Conservation (phyloP, 23 red algal species). For the Gracilaria vermiculophylla region DNA sequence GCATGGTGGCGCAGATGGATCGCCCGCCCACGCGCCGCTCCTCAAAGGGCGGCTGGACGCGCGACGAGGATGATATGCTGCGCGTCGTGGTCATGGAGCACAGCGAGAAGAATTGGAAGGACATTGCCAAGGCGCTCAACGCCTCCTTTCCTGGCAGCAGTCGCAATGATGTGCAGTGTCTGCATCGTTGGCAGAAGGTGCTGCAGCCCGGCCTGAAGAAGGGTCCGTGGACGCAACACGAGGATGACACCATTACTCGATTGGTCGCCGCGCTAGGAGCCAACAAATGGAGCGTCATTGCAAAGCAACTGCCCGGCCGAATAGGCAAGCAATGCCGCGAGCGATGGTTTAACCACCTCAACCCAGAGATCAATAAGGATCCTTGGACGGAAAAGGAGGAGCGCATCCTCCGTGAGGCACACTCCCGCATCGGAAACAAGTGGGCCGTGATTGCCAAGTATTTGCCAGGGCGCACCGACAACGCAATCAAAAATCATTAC, state of each 20-base stretch:
- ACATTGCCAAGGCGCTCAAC: slow-evolving; percentile 71
- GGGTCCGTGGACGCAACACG: slow-evolving; percentile 90
- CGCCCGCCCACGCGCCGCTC: slow-evolving; percentile 67
- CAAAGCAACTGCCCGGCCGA: slow-evolving; percentile 79
- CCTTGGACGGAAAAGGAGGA: slow-evolving; percentile 97
- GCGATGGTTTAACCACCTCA: slow-evolving; percentile 96
- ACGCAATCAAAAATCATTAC: slow-evolving; percentile 98
- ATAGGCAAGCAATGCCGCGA: slow-evolving; percentile 99
- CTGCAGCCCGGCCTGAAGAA: slow-evolving; percentile 86
- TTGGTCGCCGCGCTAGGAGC: slow-evolving; percentile 76
- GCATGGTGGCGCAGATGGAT: slow-evolving; percentile 60
- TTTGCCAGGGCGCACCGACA: slow-evolving; percentile 94
- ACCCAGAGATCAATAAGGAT: slow-evolving; percentile 81
- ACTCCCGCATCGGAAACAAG: slow-evolving; percentile 89
- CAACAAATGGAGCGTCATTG: slow-evolving; percentile 88
- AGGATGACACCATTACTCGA: slow-evolving; percentile 84
- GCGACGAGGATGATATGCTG: slow-evolving; percentile 85
- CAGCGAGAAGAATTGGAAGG: slow-evolving; percentile 85
- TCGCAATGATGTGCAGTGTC: slow-evolving; percentile 84
- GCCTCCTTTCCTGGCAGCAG: slow-evolving; percentile 49
- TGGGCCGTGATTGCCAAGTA: slow-evolving; percentile 91
- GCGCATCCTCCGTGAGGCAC: slow-evolving; percentile 70
- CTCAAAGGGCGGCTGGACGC: slow-evolving; percentile 86
- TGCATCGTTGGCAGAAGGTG: slow-evolving; percentile 97
- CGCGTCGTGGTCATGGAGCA: slow-evolving; percentile 73